Evolutionary conservation across 176 grass and related monocot species (phyloP).

Genomic region (Pontederia crassipes): DNA sequence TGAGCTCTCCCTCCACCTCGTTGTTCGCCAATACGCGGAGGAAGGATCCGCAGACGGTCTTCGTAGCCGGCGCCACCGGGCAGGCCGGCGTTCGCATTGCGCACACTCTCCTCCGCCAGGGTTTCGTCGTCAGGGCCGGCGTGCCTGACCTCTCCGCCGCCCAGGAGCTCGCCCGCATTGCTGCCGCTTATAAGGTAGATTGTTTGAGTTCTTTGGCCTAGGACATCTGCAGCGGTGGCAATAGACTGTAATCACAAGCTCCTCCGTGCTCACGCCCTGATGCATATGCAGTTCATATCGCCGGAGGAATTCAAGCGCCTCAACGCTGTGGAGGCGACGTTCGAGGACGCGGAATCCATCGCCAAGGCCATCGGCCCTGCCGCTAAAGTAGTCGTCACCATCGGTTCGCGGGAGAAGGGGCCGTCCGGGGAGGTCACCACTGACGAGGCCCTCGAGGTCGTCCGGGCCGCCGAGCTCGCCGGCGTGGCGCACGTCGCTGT

Average conservation of each 20-base stretch:
- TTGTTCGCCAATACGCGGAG: constrained; percentile 32
- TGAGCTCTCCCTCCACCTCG: constrained; percentile 25
- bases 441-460: constrained; percentile 70
- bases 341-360: constrained; percentile 53
- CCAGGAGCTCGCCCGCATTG: constrained; percentile 72
- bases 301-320: constrained; percentile 50
- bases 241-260: too few relatives aligned
- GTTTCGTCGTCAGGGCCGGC: constrained; percentile 64
- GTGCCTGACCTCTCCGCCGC: constrained; percentile 58
- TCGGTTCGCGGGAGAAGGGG: constrained; percentile 49
- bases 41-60: constrained; percentile 71
- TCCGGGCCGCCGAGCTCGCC: constrained; percentile 74
- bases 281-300: constrained; percentile 40
- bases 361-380: constrained; percentile 90
- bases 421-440: constrained; percentile 48
- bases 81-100: constrained; percentile 61
- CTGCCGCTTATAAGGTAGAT: constrained; percentile 35
- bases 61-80: constrained; percentile 81
- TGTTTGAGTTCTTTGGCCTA: not conserved
- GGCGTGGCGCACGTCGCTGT: constrained; percentile 63
- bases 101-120: constrained; percentile 64
- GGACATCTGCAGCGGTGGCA: too few relatives aligned
- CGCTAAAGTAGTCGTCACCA: constrained; percentile 76
- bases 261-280: too few relatives aligned
- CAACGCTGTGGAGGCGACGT: constrained; percentile 62